phyloP scores from a whole-genome alignment of 2,329 filamentous ascomycete genomes.

The Trichoderma aggressivum region DNA sequence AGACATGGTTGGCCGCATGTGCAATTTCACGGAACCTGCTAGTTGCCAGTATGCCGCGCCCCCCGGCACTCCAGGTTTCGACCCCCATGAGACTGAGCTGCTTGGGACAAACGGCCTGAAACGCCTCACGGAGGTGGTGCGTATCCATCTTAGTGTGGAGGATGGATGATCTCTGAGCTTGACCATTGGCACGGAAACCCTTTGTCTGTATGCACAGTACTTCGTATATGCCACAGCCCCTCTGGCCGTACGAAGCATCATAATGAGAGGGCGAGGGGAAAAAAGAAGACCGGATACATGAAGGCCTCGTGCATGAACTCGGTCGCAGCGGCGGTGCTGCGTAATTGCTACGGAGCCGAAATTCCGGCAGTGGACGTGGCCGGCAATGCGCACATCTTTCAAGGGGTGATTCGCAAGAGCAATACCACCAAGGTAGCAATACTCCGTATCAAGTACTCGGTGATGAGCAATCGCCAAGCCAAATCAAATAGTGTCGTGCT shows the following conservation, averaged over 20 bases:
- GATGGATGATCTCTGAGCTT: background rate
- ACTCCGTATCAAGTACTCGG: background rate
- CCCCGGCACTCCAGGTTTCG: slow-evolving; percentile 13
- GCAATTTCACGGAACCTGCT: slow-evolving; percentile 7
- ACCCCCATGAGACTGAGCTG: slow-evolving; percentile 4
- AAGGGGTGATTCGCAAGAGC: slow-evolving; percentile 1
- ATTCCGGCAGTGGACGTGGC: slow-evolving; percentile 14
- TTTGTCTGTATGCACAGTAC: background rate
- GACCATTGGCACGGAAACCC: background rate
- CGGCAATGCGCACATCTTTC: background rate
- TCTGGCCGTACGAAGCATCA: background rate
- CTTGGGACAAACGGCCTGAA: slow-evolving; percentile 12
- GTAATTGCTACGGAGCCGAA: slow-evolving; percentile 11
- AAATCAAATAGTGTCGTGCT: background rate
- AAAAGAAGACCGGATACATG: background rate
- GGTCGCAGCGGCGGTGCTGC: slow-evolving; percentile 2
- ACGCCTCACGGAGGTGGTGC: slow-evolving; percentile 10
- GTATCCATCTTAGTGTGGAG: slow-evolving; percentile 7
- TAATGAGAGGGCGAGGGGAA: background rate
- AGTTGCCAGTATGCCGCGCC: slow-evolving; percentile 3
- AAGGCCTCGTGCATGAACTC: background rate
- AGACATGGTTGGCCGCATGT: slow-evolving; percentile 3
- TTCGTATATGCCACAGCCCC: background rate
- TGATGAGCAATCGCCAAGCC: slow-evolving; percentile 4
- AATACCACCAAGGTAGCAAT: background rate